Conservation (phyloP, 371 early-diverging fungal species). For the Lichtheimia ornata region DNA sequence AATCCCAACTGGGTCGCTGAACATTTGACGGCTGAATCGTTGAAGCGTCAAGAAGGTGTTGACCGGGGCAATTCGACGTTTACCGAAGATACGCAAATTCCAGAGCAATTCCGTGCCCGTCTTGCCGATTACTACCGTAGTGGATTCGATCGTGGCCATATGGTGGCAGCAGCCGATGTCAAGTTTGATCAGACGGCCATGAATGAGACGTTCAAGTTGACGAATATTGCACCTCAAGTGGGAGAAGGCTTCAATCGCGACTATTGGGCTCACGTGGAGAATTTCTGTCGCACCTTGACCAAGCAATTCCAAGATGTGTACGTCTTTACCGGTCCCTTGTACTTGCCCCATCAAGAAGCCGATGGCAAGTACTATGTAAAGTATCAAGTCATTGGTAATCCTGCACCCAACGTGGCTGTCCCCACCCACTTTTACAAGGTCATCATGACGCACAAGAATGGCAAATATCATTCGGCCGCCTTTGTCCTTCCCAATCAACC, state of each 20-base stretch:
- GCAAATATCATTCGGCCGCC: constrained; percentile 60
- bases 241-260: constrained; percentile 84
- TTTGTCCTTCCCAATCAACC: constrained; percentile 88
- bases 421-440: constrained; percentile 95
- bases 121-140: constrained; percentile 71
- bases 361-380: constrained; percentile 77
- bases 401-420: constrained; percentile 83
- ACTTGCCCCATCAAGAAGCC: constrained; percentile 71
- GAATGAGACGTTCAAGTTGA: constrained; percentile 79
- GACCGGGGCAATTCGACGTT: constrained; percentile 71
- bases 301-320: constrained; percentile 70
- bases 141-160: constrained; percentile 83
- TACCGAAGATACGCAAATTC: constrained; percentile 67
- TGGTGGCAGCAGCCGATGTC: constrained; percentile 85
- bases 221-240: constrained; percentile 85
- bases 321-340: constrained; percentile 81
- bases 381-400: constrained; percentile 88
- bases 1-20: constrained; percentile 90
- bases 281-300: constrained; percentile 72
- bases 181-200: constrained; percentile 69
- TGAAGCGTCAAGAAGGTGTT: constrained; percentile 57
- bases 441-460: constrained; percentile 57
- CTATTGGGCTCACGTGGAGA: constrained; percentile 82
- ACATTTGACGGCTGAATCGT: constrained; percentile 70
- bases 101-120: constrained; percentile 67